Base-by-base conservation (phyloP, 129 eudicot genomes). In the Silybum marianum region DNA sequence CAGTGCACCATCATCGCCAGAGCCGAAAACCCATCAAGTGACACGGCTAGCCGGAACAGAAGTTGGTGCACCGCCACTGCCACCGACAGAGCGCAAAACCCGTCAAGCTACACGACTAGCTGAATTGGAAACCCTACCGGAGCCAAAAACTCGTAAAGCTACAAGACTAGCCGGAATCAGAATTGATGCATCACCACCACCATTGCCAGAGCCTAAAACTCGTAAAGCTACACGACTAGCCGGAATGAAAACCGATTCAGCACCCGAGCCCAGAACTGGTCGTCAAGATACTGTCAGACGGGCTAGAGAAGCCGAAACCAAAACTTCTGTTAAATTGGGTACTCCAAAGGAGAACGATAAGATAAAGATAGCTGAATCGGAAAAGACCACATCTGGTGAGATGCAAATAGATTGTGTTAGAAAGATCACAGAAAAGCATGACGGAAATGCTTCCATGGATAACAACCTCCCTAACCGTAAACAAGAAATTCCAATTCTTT, bases 31-130 rank as follows among this genome's bases (percentile, higher is more conserved):
- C 13, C 68, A 87, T 72, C 70, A 86, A 44, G 84, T 88, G 24
- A 86, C 82, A 73, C 85, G 82, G 36, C 85, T 78, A 82, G 88
- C 90, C 28, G 82, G 84, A 12, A 58, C 82, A 22, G 78, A 76
- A 70, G 69, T 77, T 60, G 87, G 82, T 68, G 72, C 78, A 30
- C 62, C 77, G 3, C 71, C 71, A 70, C 71, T 34, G 73, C 68
- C 71, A 70, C 71, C 46, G 63, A 51, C 24, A 42, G 67, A 26
- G 39, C 39, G 34, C 7, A 76, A 79, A 79, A 79, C 77, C 51
- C 60, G 66, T 23, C n/a, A 72, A 62, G 67, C 84, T 72, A 72
- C 39, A 22, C 78, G 28, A 21, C 62, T 0, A 21, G 58, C 71
- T 3, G 40, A 24, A 71, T 7, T 1, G 6, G 42, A 40, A 38